Conservation (phyloP, 179 eudicot species). For the Beta corolliflora region DNA sequence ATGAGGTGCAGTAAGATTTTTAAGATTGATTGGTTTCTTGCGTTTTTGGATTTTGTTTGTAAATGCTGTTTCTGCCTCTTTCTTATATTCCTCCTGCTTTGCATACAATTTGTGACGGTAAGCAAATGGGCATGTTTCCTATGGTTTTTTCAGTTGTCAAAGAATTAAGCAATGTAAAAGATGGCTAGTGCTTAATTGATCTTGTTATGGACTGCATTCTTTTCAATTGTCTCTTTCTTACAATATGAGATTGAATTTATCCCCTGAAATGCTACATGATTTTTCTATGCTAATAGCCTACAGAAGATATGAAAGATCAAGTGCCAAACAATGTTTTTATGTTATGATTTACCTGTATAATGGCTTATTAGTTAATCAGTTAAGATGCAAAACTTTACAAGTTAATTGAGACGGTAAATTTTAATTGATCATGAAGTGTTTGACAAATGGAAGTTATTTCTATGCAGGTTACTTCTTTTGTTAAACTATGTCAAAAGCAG, state of each 20-base stretch:
- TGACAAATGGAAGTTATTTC: conserved; percentile 19
- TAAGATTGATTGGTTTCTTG: background rate
- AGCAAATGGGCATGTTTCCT: background rate
- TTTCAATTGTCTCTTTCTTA: background rate
- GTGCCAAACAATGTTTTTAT: background rate
- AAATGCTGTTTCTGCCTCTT: background rate
- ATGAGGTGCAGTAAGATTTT: background rate
- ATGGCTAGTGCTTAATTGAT: background rate
- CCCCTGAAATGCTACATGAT: background rate
- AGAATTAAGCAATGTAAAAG: background rate
- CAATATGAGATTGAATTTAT: background rate
- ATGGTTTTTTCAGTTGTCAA: background rate
- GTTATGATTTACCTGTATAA: background rate
- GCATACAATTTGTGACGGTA: background rate
- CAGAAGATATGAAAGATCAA: background rate
- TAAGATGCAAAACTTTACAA: background rate
- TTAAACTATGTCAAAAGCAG: conserved; percentile 92
- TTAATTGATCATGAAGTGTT: background rate
- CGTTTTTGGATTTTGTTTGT: background rate
- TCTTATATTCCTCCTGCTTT: background rate
- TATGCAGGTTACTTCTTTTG: conserved; percentile 75
- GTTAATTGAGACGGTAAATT: background rate
- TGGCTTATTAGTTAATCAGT: background rate
- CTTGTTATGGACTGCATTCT: background rate
- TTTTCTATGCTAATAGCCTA: background rate